A percentile compares a stretch with the other conserved stretches of the same genome.
Evolutionary conservation across 2,329 filamentous ascomycete species (phyloP).

Genomic region (Raffaelea arxii): DNA sequence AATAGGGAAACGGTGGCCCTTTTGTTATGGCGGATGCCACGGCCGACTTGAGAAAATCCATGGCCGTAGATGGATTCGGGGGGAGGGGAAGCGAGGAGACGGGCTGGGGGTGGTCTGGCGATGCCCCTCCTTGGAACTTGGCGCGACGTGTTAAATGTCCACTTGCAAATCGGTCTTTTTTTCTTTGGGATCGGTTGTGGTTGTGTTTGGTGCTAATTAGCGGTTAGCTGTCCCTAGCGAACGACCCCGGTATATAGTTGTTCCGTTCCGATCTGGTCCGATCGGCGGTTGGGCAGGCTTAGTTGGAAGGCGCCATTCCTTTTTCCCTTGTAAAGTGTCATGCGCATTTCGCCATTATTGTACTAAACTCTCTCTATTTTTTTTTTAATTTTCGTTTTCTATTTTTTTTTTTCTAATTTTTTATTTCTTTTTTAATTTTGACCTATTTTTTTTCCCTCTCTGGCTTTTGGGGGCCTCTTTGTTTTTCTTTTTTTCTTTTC

Average conservation of each 20-base stretch:
- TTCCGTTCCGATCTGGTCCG: no score
- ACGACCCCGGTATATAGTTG: no score
- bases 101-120: background rate
- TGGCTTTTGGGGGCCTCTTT: background rate
- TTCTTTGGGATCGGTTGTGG: no score
- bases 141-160: constrained; percentile 8
- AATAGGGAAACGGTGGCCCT: constrained; percentile 85
- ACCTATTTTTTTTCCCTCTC: constrained; percentile 7
- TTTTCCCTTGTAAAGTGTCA: no score
- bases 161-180: no score
- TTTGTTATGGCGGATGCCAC: constrained; percentile 95
- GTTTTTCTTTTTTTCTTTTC: background rate
- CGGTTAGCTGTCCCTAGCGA: no score
- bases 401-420: background rate
- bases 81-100: background rate
- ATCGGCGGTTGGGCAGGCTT: no score
- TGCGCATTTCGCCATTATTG: no score
- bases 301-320: no score
- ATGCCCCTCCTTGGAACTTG: constrained; percentile 10
- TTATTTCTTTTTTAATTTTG: background rate
- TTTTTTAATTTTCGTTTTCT: background rate
- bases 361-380: no score
- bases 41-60: constrained; percentile 98
- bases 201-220: no score
- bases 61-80: constrained; percentile 26